Evolutionary conservation across 2,329 filamentous ascomycete species (phyloP).

Genomic region (Fusarium oxysporum): DNA sequence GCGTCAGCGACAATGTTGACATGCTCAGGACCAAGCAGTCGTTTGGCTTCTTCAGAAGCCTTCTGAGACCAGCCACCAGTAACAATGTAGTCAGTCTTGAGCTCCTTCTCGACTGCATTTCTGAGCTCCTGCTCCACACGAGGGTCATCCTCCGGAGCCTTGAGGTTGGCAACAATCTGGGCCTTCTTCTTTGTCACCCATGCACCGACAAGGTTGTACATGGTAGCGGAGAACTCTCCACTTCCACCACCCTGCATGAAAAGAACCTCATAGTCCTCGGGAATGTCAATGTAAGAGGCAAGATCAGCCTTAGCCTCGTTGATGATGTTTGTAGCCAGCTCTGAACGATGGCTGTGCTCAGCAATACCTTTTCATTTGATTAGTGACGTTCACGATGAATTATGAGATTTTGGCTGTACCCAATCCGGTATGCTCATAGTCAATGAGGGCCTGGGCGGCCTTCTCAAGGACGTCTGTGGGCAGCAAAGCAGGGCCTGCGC

Average conservation of each 20-base stretch:
- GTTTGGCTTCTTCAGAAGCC: constrained; percentile 83
- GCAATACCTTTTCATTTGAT: constrained; percentile 63
- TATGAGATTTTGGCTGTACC: constrained; percentile 57
- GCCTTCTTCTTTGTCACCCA: constrained; percentile 80
- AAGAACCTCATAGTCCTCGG: constrained; percentile 86
- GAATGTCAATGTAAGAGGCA: constrained; percentile 80
- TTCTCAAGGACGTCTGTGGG: constrained; percentile 84
- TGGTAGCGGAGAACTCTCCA: constrained; percentile 84
- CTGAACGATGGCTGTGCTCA: constrained; percentile 90
- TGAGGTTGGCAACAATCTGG: constrained; percentile 67
- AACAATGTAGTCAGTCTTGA: constrained; percentile 89
- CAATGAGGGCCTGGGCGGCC: constrained; percentile 80
- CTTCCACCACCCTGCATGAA: constrained; percentile 90
- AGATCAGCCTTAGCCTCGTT: constrained; percentile 82
- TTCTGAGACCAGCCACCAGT: constrained; percentile 92
- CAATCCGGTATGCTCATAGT: constrained; percentile 84
- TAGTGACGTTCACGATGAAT: not conserved
- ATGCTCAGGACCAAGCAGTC: constrained; percentile 80
- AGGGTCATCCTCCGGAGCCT: constrained; percentile 60
- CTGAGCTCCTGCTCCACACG: constrained; percentile 69
- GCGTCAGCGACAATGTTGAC: constrained; percentile 81
- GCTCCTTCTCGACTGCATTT: constrained; percentile 72
- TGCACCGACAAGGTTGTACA: constrained; percentile 85
- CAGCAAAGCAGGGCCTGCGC: constrained; percentile 88
- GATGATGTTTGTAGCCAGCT: constrained; percentile 81